Conservation (phyloP, 352 stramenopile species). For the Phytophthora agathidicida region DNA sequence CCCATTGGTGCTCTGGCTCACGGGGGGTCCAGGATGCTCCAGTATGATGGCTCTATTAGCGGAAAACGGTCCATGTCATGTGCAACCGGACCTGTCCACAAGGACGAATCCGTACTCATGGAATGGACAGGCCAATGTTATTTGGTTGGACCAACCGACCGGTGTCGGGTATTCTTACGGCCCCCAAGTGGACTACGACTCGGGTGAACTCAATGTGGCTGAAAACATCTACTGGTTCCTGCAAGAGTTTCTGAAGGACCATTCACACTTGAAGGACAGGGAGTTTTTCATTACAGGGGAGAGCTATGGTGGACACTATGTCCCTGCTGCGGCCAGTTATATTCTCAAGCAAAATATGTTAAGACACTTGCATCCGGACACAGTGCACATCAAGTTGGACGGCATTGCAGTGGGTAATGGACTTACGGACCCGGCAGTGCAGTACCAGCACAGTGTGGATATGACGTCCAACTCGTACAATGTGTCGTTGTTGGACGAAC, state of each 20-base stretch:
- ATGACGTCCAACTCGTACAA: constrained; percentile 83
- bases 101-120: constrained; percentile 62
- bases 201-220: constrained; percentile 55
- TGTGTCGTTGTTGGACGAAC: constrained; percentile 53
- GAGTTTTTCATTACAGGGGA: constrained; percentile 72
- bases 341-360: constrained; percentile 56
- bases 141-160: constrained; percentile 77
- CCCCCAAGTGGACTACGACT: constrained; percentile 41
- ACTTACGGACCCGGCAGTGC: constrained; percentile 64
- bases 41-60: constrained; percentile 59
- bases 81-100: constrained; percentile 53
- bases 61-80: constrained; percentile 70
- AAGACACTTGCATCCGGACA: constrained; percentile 21
- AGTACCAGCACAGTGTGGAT: constrained; percentile 72
- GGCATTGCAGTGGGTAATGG: constrained; percentile 82
- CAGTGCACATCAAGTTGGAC: constrained; percentile 48
- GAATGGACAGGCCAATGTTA: constrained; percentile 69
- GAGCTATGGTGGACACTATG: constrained; percentile 74
- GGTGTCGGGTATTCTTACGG: constrained; percentile 75
- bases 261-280: constrained; percentile 49
- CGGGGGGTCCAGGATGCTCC: constrained; percentile 64
- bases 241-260: constrained; percentile 67
- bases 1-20: constrained; percentile 73
- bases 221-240: constrained; percentile 79
- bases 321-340: constrained; percentile 57